phyloP scores from a whole-genome alignment of 805 yeast species.

The Maudiozyma pseudohumilis region DNA sequence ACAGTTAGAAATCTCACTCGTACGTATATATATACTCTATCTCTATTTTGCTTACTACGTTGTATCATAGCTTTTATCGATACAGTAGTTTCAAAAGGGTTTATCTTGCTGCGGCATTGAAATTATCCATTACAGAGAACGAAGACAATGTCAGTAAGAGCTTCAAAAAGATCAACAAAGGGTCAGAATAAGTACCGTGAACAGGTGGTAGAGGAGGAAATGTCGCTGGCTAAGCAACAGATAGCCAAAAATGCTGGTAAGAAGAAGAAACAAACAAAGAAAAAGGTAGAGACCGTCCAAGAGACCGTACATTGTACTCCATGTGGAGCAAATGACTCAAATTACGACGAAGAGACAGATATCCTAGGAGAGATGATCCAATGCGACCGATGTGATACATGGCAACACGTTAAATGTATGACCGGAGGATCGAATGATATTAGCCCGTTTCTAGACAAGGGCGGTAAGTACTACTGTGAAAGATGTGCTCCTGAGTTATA shows the following conservation, averaged over 20 bases:
- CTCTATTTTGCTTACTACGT: too few relatives aligned
- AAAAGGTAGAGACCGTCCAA: constrained; percentile 11
- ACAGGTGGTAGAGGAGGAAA: constrained; percentile 25
- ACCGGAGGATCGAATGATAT: constrained; percentile 26
- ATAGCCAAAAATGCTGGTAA: too few relatives aligned
- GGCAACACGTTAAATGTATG: constrained; percentile 66
- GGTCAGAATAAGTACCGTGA: constrained; percentile 31
- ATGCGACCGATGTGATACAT: constrained; percentile 56
- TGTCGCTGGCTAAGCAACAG: not conserved
- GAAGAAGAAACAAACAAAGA: not conserved
- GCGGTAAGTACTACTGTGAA: constrained; percentile 44
- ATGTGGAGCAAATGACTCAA: constrained; percentile 50
- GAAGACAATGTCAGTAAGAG: constrained; percentile 29
- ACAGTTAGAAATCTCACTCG: too few relatives aligned
- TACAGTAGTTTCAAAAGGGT: too few relatives aligned
- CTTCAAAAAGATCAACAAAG: constrained; percentile 35
- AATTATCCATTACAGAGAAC: too few relatives aligned
- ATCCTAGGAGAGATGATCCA: constrained; percentile 47
- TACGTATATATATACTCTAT: too few relatives aligned
- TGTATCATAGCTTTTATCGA: too few relatives aligned
- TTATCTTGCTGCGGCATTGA: too few relatives aligned
- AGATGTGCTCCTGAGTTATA: constrained; percentile 39
- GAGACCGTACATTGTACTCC: constrained; percentile 48
- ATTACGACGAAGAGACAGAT: constrained; percentile 50
- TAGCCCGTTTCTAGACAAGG: constrained; percentile 26